Evolutionary conservation across 768 basidiomycete genomes (phyloP), one percentile per base, ranked within the genome.

Genomic region (Amanita rubescens): DNA sequence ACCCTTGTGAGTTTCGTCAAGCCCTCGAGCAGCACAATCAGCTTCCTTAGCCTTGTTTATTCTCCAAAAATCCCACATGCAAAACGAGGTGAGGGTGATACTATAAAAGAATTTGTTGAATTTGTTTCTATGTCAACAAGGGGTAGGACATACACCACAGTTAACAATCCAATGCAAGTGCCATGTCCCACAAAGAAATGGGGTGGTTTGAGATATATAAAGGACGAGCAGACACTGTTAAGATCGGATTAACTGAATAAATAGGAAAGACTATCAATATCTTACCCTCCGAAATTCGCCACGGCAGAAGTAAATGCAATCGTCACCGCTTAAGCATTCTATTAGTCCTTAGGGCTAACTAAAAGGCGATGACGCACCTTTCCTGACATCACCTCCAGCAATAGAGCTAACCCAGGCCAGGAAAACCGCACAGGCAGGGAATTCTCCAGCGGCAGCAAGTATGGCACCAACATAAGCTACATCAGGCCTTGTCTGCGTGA

Each of bases 321-420:
- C 10, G 72, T 70, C 11, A 81, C 66, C 54, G 65, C 61, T 62
- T 34, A 39, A n/a, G n/a, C 6, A 37, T 39, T 39, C 25, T 12
- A 17, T 3, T 2, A 39, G 24, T 11, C 7, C 34, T 32, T 11
- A 25, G 6, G 19, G 17, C 24, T 4, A n/a, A 22, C 1, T n/a
- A 24, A 12, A 27, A 9, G 9, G 12, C 22, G 3, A 42, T 12
- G 41, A 24, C 49, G 11, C 71, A 20, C 72, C 82, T 52, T 74
- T 71, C 59, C 78, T 76, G 47, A 77, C 55, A 58, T 80, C 79
- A 22, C 82, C 79, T 19, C 81, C 81, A 0, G 77, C 74, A 50
- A 80, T 79, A 8, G 76, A 75, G 2, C 74, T 71, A 1, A 69
- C 75, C 82, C 82, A 84, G 33, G 80, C 78, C 1, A 84, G 62